Conservation (phyloP, 1,139 yeast genomes). For the Suhomyces anneliseae region DNA sequence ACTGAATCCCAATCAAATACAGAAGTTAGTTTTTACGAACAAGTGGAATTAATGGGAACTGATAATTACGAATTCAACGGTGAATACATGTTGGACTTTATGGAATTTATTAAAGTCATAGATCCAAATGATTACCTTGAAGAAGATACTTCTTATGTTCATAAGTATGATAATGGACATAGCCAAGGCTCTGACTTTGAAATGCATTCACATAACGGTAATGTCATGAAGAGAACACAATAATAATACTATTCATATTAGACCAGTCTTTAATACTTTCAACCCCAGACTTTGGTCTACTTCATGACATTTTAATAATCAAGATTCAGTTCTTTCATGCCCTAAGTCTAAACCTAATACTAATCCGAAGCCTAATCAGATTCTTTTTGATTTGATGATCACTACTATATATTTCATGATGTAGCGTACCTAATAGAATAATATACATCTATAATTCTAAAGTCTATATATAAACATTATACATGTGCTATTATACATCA, state of each 20-base stretch:
- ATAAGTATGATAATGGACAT: constrained; percentile 3
- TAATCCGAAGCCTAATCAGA: too few species aligned
- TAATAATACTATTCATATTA: too few species aligned
- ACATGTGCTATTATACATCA: too few species aligned
- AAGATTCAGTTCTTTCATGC: too few species aligned
- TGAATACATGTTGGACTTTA: constrained; percentile 50
- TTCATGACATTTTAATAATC: too few species aligned
- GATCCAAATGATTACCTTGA: constrained; percentile 42
- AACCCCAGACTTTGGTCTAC: too few species aligned
- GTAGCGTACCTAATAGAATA: neutral
- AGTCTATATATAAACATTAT: neutral
- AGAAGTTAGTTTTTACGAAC: constrained; percentile 24
- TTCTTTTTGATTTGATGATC: too few species aligned
- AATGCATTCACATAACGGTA: constrained; percentile 15
- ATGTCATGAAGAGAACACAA: constrained; percentile 6
- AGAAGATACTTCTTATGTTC: constrained; percentile 16
- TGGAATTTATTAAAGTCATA: constrained; percentile 46
- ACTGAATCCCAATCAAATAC: constrained; percentile 24
- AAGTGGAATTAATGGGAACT: constrained; percentile 47
- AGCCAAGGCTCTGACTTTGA: constrained; percentile 21
- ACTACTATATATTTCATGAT: neutral
- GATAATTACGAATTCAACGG: constrained; percentile 54
- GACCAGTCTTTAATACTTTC: too few species aligned
- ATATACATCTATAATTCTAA: neutral
- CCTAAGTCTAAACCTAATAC: too few species aligned